Percentiles rank a stretch among this genome's conserved stretches.
phyloP scores from a whole-genome alignment of 371 early-diverging fungal genomes.

The Mucor racemosus region DNA sequence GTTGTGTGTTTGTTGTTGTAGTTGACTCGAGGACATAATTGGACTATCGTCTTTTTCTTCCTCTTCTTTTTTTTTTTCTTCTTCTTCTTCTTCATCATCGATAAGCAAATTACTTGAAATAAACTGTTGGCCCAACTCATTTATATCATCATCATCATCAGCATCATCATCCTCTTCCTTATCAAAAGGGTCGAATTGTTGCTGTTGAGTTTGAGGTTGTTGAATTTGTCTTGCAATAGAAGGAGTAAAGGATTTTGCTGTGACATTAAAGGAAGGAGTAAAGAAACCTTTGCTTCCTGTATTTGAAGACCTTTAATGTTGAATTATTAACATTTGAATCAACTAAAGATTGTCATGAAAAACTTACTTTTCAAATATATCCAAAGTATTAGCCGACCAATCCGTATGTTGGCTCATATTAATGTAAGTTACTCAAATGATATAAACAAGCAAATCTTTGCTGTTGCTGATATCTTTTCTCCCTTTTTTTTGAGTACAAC shows the following conservation, averaged over 20 bases:
- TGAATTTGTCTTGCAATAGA: background rate
- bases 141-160: constrained; percentile 5
- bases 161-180: background rate
- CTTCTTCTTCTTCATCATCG: constrained; percentile 19
- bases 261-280: background rate
- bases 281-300: background rate
- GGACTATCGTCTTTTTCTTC: constrained; percentile 6
- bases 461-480: background rate
- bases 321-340: background rate
- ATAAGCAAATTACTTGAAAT: constrained; percentile 24
- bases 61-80: too few species aligned
- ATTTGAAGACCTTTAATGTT: background rate
- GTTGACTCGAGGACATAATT: background rate
- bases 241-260: constrained; percentile 19
- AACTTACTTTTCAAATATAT: constrained; percentile 15
- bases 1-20: background rate
- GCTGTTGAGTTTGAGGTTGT: background rate
- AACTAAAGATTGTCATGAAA: background rate
- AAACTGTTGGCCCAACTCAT: constrained; percentile 18
- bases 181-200: constrained; percentile 22
- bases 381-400: constrained; percentile 15
- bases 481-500: background rate
- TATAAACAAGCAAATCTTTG: background rate
- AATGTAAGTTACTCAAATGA: constrained; percentile 2
- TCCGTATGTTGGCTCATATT: constrained; percentile 13